phyloP scores from a whole-genome alignment of 768 basidiomycete species.

The Lanmaoa pseudosensibilis region DNA sequence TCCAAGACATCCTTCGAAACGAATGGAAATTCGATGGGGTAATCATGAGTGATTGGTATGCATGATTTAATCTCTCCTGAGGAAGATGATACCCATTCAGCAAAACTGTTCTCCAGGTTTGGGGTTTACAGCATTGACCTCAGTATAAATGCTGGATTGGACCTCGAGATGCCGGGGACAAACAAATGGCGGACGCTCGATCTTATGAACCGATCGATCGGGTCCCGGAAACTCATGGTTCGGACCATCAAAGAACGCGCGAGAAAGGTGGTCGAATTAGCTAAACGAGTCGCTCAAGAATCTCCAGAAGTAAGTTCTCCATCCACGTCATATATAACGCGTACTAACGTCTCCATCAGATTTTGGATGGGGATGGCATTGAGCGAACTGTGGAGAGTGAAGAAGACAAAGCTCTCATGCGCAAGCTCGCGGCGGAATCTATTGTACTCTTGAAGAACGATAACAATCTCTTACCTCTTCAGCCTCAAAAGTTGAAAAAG shows the following conservation, averaged over 20 bases:
- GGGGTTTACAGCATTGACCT: constrained; percentile 68
- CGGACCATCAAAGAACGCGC: constrained; percentile 68
- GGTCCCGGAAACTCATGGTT: constrained; percentile 62
- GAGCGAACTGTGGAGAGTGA: constrained; percentile 64
- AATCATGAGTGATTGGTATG: constrained; percentile 83
- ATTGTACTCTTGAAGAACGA: constrained; percentile 80
- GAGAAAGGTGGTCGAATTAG: constrained; percentile 61
- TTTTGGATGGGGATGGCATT: constrained; percentile 68
- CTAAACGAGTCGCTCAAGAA: constrained; percentile 64
- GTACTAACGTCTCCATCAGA: constrained; percentile 34
- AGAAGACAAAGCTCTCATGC: constrained; percentile 62
- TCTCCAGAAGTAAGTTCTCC: constrained; percentile 57
- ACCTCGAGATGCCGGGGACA: constrained; percentile 77
- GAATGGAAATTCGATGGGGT: constrained; percentile 77
- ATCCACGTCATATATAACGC: neutral
- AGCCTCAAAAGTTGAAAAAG: constrained; percentile 53
- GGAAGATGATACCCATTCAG: neutral
- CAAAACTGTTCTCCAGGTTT: constrained; percentile 46
- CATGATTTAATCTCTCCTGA: neutral
- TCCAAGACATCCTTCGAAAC: constrained; percentile 61
- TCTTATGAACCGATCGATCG: constrained; percentile 59
- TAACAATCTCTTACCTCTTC: constrained; percentile 36
- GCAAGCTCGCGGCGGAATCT: constrained; percentile 62
- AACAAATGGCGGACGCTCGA: constrained; percentile 78
- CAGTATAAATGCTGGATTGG: constrained; percentile 71